These are phyloP conservation scores for Skeletonema grethae DNA, from an alignment of 108 stramenopile genomes.

Conservation along the genomic window DNA sequence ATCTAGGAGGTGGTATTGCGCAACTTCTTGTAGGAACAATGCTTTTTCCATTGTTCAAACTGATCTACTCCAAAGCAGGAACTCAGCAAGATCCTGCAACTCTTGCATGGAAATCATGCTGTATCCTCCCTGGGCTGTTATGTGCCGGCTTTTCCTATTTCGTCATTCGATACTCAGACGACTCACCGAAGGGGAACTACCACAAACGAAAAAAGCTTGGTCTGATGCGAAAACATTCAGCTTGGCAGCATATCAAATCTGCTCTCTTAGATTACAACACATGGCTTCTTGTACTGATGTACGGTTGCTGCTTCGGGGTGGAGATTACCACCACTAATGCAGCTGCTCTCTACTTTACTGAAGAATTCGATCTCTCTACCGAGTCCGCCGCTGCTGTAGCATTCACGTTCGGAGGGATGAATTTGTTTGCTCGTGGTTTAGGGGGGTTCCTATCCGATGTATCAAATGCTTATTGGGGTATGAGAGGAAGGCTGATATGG, in stretches of 20 bases:
- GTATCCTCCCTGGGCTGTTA: constrained; percentile 73
- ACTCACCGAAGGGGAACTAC: constrained; percentile 87
- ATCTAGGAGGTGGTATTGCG: constrained; percentile 70
- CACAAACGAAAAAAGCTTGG: constrained; percentile 59
- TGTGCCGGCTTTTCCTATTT: constrained; percentile 51
- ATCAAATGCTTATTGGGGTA: constrained; percentile 57
- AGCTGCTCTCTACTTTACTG: constrained; percentile 77
- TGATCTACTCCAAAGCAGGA: constrained; percentile 41
- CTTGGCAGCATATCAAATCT: constrained; percentile 36
- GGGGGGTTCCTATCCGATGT: constrained; percentile 70
- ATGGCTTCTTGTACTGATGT: constrained; percentile 80
- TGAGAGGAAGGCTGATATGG: constrained; percentile 74
- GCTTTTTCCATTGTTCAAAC: constrained; percentile 83
- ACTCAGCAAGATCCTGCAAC: constrained; percentile 42
- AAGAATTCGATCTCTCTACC: constrained; percentile 74
- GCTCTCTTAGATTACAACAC: constrained; percentile 63
- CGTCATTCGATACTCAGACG: constrained; percentile 63
- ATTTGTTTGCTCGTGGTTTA: constrained; percentile 78
- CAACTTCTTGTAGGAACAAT: constrained; percentile 75
- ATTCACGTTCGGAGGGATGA: constrained; percentile 76
- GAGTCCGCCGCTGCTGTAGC: constrained; percentile 79
- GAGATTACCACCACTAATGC: constrained; percentile 84
- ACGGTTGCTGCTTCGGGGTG: constrained; percentile 89
- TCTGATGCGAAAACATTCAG: constrained; percentile 53
- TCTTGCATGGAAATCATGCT: constrained; percentile 79